Evolutionary conservation across 495 filamentous ascomycete species (phyloP), one percentile per base, ranked within the genome.

Genomic region (Penicillium arizonense): DNA sequence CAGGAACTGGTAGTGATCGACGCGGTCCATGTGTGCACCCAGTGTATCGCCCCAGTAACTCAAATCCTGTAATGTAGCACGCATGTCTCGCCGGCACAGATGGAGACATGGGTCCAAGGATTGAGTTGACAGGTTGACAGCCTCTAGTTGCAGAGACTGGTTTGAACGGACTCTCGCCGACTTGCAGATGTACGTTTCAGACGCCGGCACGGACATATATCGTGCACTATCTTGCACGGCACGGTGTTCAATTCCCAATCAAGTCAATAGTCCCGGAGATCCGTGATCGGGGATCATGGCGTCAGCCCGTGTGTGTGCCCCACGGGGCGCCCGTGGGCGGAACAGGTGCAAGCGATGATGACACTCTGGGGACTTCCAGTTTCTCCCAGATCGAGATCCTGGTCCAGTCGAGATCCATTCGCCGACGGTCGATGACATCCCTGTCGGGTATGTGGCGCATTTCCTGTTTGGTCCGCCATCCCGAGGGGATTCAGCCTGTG

Each of bases 251-350:
- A 30, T 4, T 7, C 28, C 28, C 28, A 30, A 30, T 30, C 39
- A n/a, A 42, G 39, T 23, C 39, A 42, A 24, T 26, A 35, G 40
- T 49, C 46, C 53, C 36, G 52, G 39, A 48, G 45, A 51, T 52
- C 9, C 26, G 10, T 28, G 46, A 53, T 56, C 49, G 34, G 48
- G n/a, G 50, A 50, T 54, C 46, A 44, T 39, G 11, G 23, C 45
- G 43, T 35, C 48, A 38, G 16, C n/a, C 42, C 28, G 44, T 58
- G 58, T 54, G 58, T 54, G 50, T 55, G 58, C 47, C 51, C 58
- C 58, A 61, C 58, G 45, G 47, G 54, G 43, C 28, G 28, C 28
- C 28, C 28, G 28, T 30, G 23, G 5, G 23, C 47, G 58, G 46
- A 54, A 43, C 50, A 18, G 18, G 18, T 18, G 18, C 18, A 49